A percentile compares a stretch with the other conserved stretches of the same genome.
phyloP scores from a whole-genome alignment of 2,329 filamentous ascomycete species.

The Alternaria sp. region DNA sequence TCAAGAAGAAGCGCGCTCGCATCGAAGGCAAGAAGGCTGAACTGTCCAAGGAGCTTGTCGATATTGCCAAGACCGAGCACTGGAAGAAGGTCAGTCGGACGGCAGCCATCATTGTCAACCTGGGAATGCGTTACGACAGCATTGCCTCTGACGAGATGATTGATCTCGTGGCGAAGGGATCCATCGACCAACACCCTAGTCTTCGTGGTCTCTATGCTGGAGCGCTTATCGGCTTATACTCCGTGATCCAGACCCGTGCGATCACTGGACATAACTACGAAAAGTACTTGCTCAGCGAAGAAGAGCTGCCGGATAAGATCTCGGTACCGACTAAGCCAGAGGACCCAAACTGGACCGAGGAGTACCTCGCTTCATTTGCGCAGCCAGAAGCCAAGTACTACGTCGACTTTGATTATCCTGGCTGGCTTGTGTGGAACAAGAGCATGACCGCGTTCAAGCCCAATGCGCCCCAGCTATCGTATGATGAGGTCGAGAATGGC shows the following conservation, averaged over 20 bases:
- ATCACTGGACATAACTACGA: constrained; percentile 85
- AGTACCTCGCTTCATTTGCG: constrained; percentile 79
- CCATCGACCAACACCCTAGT: constrained; percentile 89
- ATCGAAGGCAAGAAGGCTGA: constrained; percentile 85
- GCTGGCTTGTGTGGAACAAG: constrained; percentile 96
- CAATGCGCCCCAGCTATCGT: constrained; percentile 72
- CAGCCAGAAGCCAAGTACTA: constrained; percentile 83
- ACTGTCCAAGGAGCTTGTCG: constrained; percentile 80
- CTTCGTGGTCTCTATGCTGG: constrained; percentile 81
- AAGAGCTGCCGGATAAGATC: constrained; percentile 78
- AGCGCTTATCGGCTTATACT: constrained; percentile 77
- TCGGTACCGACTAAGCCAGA: constrained; percentile 71
- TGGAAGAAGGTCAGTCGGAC: constrained; percentile 96
- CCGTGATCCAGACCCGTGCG: constrained; percentile 84
- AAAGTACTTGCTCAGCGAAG: constrained; percentile 82
- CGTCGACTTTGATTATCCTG: constrained; percentile 88
- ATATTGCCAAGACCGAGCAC: constrained; percentile 78
- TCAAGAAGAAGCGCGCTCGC: constrained; percentile 73
- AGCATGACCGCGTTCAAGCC: constrained; percentile 80
- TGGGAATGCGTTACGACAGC: constrained; percentile 89
- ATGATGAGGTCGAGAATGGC: constrained; percentile 79
- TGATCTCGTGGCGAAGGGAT: constrained; percentile 79
- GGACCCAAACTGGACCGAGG: constrained; percentile 77
- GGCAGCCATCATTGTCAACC: constrained; percentile 86
- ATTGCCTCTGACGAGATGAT: constrained; percentile 83